phyloP scores from a whole-genome alignment of 2,329 filamentous ascomycete genomes.

The Neofusicoccum sp. region DNA sequence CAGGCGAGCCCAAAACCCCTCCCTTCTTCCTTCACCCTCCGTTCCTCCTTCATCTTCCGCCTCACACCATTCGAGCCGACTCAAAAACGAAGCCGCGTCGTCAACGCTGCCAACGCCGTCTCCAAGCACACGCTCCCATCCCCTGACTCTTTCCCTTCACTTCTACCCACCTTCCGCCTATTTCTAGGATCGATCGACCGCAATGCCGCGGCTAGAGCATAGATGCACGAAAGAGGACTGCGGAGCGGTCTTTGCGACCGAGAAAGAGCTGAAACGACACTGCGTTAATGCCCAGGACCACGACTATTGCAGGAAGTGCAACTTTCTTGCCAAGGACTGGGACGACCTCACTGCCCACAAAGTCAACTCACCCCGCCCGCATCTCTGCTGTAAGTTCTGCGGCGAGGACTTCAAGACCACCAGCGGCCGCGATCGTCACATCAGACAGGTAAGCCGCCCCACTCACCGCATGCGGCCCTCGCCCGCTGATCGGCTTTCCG shows the following conservation, averaged over 20 bases:
- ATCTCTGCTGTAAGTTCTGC: conserved; percentile 60
- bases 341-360: conserved; percentile 54
- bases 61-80: too few relatives aligned
- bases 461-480: neutral
- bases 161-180: neutral
- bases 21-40: too few relatives aligned
- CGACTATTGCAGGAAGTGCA: conserved; percentile 50
- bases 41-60: too few relatives aligned
- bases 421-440: conserved; percentile 55
- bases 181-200: neutral
- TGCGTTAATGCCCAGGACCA: conserved; percentile 50
- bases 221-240: conserved; percentile 52
- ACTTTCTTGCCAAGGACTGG: conserved; percentile 49
- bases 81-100: too few relatives aligned
- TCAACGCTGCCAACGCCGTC: neutral
- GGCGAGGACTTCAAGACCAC: conserved; percentile 58
- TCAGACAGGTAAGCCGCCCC: conserved; percentile 48
- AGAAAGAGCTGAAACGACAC: conserved; percentile 53
- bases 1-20: too few relatives aligned
- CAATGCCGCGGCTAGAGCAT: neutral
- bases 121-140: too few relatives aligned
- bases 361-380: conserved; percentile 40
- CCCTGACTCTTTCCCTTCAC: too few relatives aligned
- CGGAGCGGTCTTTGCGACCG: conserved; percentile 47
- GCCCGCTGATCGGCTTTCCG: conserved; percentile 4